Percentiles rank a stretch among this genome's conserved stretches.
Conservation (phyloP, 2,329 filamentous ascomycete genomes). For the Pseudocercospora cruenta region DNA sequence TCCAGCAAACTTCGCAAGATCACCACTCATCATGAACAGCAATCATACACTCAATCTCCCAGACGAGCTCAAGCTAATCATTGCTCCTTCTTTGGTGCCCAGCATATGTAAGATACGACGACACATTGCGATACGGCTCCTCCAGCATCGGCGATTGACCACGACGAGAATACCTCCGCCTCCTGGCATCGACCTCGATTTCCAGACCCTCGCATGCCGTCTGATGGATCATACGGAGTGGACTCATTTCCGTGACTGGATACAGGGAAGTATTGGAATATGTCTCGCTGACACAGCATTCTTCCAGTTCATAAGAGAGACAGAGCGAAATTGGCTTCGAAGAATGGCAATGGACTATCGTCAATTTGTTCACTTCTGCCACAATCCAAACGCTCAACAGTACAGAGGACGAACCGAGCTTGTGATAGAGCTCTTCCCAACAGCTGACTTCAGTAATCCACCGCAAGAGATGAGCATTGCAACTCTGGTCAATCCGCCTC, state of each 20-base stretch:
- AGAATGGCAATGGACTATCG: neutral
- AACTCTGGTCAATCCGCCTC: neutral
- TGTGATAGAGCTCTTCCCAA: neutral
- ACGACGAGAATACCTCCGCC: neutral
- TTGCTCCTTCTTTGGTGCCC: neutral
- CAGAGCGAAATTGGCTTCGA: neutral
- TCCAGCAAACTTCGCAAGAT: neutral
- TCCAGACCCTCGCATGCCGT: neutral
- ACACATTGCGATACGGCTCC: neutral
- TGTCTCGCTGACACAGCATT: neutral
- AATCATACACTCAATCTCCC: neutral
- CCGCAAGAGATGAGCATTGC: neutral
- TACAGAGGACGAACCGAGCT: neutral
- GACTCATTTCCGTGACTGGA: neutral
- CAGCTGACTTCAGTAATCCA: neutral
- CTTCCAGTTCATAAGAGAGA: neutral
- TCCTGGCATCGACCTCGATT: neutral
- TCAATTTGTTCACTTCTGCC: neutral
- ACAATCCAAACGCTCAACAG: neutral
- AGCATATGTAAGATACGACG: neutral
- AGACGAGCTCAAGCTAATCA: neutral
- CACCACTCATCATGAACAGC: neutral
- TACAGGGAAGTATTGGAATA: neutral
- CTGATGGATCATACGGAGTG: neutral
- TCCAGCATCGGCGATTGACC: neutral